phyloP scores from a whole-genome alignment of 805 yeast species.

The Clavispora vitiphila region DNA sequence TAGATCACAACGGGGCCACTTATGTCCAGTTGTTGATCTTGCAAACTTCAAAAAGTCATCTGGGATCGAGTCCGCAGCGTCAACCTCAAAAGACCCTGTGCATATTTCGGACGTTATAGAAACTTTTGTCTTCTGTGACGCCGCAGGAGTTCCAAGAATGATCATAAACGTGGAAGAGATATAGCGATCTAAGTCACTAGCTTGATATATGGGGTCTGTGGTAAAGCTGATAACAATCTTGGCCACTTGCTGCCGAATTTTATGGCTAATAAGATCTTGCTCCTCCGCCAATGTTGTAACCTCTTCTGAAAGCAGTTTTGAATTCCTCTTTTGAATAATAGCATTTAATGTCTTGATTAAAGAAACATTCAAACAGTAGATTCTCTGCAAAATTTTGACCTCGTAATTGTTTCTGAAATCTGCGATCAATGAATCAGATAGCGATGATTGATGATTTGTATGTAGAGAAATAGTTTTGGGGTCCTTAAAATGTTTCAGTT shows the following conservation, averaged over 20 bases:
- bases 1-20: conserved; percentile 34
- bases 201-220: background rate
- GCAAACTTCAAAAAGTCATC: conserved; percentile 12
- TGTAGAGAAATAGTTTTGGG: background rate
- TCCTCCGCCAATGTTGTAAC: conserved; percentile 12
- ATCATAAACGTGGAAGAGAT: background rate
- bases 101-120: conserved; percentile 27
- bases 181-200: background rate
- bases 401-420: conserved; percentile 17
- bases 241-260: conserved; percentile 16
- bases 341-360: conserved; percentile 14
- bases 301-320: background rate
- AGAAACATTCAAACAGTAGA: conserved; percentile 19
- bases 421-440: conserved; percentile 4
- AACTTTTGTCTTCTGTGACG: conserved; percentile 13
- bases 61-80: conserved; percentile 11
- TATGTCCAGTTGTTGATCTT: conserved; percentile 27
- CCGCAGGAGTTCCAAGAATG: background rate
- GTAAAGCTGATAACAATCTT: conserved; percentile 12
- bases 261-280: conserved; percentile 14
- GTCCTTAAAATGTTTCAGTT: conserved; percentile 5
- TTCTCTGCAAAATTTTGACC: conserved; percentile 18
- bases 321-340: conserved; percentile 1
- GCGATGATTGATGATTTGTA: background rate
- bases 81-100: conserved; percentile 25